phyloP scores from a whole-genome alignment of 2,329 filamentous ascomycete genomes.

The Colletotrichum sp. region DNA sequence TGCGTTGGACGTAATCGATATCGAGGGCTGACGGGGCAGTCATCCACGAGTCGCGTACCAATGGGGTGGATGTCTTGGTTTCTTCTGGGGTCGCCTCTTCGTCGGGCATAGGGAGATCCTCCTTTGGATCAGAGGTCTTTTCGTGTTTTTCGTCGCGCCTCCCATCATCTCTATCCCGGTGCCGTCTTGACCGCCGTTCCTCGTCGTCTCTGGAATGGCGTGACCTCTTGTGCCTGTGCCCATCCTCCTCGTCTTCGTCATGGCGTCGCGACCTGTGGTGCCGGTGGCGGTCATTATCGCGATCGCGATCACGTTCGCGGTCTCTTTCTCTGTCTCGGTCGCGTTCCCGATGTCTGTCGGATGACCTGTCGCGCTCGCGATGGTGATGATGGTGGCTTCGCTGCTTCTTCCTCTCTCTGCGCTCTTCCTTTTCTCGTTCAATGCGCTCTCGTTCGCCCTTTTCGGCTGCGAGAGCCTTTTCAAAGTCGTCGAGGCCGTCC shows the following conservation, averaged over 20 bases:
- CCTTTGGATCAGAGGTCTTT: constrained; percentile 52
- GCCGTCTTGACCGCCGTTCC: constrained; percentile 34
- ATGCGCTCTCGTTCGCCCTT: constrained; percentile 57
- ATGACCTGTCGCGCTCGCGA: constrained; percentile 37
- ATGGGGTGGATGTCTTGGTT: constrained; percentile 34
- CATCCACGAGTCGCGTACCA: constrained; percentile 91
- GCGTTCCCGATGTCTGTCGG: constrained; percentile 24
- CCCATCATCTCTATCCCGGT: constrained; percentile 23
- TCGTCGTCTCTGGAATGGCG: constrained; percentile 59
- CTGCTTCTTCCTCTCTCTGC: constrained; percentile 48
- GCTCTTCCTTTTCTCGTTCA: constrained; percentile 50
- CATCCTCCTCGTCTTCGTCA: constrained; percentile 53
- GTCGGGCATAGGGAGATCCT: constrained; percentile 55
- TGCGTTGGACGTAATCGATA: constrained; percentile 78
- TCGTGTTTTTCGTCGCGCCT: constrained; percentile 30
- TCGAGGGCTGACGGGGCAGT: constrained; percentile 76
- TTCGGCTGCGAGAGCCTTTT: constrained; percentile 74
- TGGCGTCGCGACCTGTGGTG: constrained; percentile 38
- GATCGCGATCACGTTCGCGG: constrained; percentile 32
- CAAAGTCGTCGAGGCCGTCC: constrained; percentile 73
- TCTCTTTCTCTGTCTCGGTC: constrained; percentile 24
- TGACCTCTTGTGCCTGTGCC: constrained; percentile 69
- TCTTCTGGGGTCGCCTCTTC: constrained; percentile 39
- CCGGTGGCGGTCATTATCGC: constrained; percentile 29
- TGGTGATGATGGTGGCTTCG: constrained; percentile 52